Conservation (phyloP, 2,329 filamentous ascomycete species). For the Rugonectria rugulosa region DNA sequence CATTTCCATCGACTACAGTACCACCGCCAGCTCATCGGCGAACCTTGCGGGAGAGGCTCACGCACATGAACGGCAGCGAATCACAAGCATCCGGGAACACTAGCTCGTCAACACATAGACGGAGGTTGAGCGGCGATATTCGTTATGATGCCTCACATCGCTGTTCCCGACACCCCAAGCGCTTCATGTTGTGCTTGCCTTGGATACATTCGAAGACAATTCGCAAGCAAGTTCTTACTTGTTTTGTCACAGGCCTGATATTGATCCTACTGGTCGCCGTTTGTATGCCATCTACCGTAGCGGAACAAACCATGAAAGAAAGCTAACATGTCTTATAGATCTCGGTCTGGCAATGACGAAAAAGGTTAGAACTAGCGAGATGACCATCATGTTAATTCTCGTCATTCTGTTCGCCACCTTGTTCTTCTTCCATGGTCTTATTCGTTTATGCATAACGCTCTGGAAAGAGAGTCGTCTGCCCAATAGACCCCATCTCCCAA, state of each 20-base stretch:
- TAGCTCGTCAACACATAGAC: neutral
- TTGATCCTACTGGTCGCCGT: constrained; percentile 65
- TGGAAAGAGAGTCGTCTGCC: constrained; percentile 53
- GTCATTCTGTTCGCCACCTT: constrained; percentile 77
- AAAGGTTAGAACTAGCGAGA: constrained; percentile 70
- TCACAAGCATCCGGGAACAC: constrained; percentile 2
- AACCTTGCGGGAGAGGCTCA: neutral
- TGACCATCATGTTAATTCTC: constrained; percentile 82
- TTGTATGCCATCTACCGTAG: constrained; percentile 62
- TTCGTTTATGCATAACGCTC: constrained; percentile 75
- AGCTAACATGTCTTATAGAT: constrained; percentile 64
- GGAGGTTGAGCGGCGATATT: neutral
- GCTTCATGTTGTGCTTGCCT: constrained; percentile 63
- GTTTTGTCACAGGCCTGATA: constrained; percentile 71
- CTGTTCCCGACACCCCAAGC: constrained; percentile 42
- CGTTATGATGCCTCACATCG: neutral
- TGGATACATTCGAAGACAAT: constrained; percentile 62
- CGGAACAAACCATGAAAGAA: constrained; percentile 12
- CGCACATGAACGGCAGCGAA: neutral
- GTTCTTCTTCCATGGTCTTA: constrained; percentile 81
- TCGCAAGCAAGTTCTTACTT: constrained; percentile 64
- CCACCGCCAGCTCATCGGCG: neutral
- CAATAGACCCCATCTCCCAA: constrained; percentile 38
- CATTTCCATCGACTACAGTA: neutral
- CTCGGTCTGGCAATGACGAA: constrained; percentile 74